Evolutionary conservation across 2,329 filamentous ascomycete species (phyloP).

Genomic region (Fusarium pininemorale): DNA sequence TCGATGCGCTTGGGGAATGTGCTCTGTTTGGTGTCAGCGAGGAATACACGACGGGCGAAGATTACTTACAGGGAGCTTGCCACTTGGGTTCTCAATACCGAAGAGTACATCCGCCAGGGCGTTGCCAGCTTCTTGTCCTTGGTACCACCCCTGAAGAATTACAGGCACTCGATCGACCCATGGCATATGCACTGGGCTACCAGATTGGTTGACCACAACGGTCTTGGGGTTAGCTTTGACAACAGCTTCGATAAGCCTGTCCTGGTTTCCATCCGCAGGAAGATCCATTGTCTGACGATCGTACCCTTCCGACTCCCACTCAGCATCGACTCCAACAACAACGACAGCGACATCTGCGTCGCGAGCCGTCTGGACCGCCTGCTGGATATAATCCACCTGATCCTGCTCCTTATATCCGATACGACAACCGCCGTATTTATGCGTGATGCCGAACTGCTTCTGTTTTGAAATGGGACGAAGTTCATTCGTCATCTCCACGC

Average conservation of each 20-base stretch:
- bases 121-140: conserved; percentile 75
- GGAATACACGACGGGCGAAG: neutral
- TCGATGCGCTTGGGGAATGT: conserved; percentile 72
- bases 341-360: conserved; percentile 73
- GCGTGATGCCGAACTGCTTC: conserved; percentile 63
- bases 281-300: conserved; percentile 78
- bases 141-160: conserved; percentile 64
- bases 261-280: conserved; percentile 63
- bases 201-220: conserved; percentile 68
- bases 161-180: conserved; percentile 73
- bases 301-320: conserved; percentile 81
- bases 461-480: conserved; percentile 71
- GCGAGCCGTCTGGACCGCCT: conserved; percentile 70
- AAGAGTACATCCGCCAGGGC: conserved; percentile 74
- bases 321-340: conserved; percentile 74
- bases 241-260: conserved; percentile 70
- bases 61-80: conserved; percentile 68
- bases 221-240: conserved; percentile 71
- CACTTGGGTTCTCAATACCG: conserved; percentile 73
- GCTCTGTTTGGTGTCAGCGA: conserved; percentile 48
- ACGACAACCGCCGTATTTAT: conserved; percentile 76
- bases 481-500: conserved; percentile 62
- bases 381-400: conserved; percentile 67
- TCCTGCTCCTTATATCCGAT: conserved; percentile 76
- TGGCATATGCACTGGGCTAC: conserved; percentile 63